Conservation (phyloP, 78 protist species). For the Dictyostelium capitatum region DNA sequence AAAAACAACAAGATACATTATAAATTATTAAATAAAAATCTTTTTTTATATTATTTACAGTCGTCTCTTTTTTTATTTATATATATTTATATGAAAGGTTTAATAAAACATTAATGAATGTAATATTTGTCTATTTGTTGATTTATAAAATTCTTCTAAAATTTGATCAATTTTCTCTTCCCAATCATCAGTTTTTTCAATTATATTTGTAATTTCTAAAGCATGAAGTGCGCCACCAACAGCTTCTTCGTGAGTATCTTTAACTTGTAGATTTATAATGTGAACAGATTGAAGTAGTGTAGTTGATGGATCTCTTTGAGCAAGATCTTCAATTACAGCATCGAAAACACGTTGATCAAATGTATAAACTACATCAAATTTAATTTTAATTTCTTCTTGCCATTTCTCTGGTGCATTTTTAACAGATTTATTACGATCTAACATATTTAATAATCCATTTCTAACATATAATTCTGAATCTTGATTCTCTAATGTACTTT, state of each 20-base stretch:
- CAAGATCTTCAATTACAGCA: slow-evolving; percentile 67
- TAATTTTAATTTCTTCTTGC: slow-evolving; percentile 58
- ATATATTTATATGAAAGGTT: neutral
- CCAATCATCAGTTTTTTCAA: slow-evolving; percentile 16
- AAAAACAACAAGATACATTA: neutral
- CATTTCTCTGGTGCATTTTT: slow-evolving; percentile 89
- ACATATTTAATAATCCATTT: slow-evolving; percentile 90
- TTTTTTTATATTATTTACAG: neutral
- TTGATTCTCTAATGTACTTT: slow-evolving; percentile 45
- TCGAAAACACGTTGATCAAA: slow-evolving; percentile 83
- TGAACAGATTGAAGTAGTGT: slow-evolving; percentile 57
- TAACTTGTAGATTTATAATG: slow-evolving; percentile 76
- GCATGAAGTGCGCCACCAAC: slow-evolving; percentile 83
- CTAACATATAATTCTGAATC: slow-evolving; percentile 65
- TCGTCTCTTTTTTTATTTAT: neutral
- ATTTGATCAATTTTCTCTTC: slow-evolving; percentile 48
- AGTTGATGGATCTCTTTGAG: slow-evolving; percentile 29
- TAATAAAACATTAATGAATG: slow-evolving; percentile 61
- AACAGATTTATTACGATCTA: slow-evolving; percentile 80
- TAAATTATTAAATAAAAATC: slow-evolving; percentile 3
- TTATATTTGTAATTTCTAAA: neutral
- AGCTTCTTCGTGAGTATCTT: slow-evolving; percentile 84
- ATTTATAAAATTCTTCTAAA: slow-evolving; percentile 50
- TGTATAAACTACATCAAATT: slow-evolving; percentile 75
- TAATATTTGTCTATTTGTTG: slow-evolving; percentile 58